Base-by-base conservation (phyloP, 2,329 filamentous ascomycete species). In the Cryphonectria parasitica region DNA sequence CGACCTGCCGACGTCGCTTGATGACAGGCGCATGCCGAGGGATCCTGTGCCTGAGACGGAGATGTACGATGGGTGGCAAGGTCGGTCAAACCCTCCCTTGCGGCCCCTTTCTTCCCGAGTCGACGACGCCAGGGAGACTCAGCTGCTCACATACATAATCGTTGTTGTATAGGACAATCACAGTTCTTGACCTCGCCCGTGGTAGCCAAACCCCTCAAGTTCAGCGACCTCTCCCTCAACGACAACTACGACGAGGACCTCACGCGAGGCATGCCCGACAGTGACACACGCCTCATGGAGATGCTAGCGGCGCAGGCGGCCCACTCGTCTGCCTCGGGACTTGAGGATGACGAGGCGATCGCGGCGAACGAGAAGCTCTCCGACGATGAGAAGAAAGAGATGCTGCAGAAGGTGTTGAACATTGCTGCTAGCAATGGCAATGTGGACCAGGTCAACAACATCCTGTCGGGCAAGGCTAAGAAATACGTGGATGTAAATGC, bases 41-140 rank as follows among this genome's bases (percentile, higher is more conserved):
- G 89, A 91, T 73, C 88, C 90, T 74, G 87, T 92, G 69, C 86
- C 87, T 54, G 96, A 98, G 85, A 97, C 95, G 56, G 96, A 98
- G 85, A 94, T 98, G 84, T 99, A 98, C 80, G 96, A 99, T 87
- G 96, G 94, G 75, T 99, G 96, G 96, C 94, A 98, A 90, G 95
- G 95, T 86, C 75, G 73, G 84, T 83, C 68, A 43, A 34, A 70
- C 64, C 72, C 71, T 68, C 71, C 72, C 71, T 69, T 66, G 31
- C 52, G 61, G 17, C 68, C 66, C 73, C 67, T 60, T 54, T 45
- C 67, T 45, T 28, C 39, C 28, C 41, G 25, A 52, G 28, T 7
- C 43, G 36, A n/a, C 22, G 25, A n/a, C 22, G 19, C 41, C 22
- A 49, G 36, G 34, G 49, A 19, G 54, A 67, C 15, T 58, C 19